phyloP scores from a whole-genome alignment of 495 filamentous ascomycete genomes.

The Podospora pseudoanserina region DNA sequence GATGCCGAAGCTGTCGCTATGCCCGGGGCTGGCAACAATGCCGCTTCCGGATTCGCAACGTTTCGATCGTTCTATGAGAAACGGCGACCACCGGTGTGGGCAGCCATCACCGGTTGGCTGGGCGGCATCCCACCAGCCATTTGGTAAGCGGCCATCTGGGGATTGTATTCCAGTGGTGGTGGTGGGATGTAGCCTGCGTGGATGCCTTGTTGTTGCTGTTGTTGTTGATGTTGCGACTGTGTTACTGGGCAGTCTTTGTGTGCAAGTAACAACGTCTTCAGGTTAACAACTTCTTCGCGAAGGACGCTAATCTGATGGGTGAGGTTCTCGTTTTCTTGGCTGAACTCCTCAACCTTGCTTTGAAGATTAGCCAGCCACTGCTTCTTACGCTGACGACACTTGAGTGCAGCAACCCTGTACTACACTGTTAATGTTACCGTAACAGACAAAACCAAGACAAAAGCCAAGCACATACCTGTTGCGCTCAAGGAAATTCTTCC shows the following conservation, averaged over 20 bases:
- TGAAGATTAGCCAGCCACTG: conserved; percentile 97
- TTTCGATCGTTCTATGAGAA: conserved; percentile 40
- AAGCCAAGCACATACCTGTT: conserved; percentile 68
- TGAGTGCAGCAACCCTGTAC: conserved; percentile 84
- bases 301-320: conserved; percentile 76
- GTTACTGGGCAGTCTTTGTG: conserved; percentile 97
- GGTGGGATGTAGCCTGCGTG: conserved; percentile 63
- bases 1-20: neutral
- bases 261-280: conserved; percentile 88
- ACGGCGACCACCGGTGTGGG: conserved; percentile 50
- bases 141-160: conserved; percentile 68
- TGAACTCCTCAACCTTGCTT: conserved; percentile 88
- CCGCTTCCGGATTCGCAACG: neutral
- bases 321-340: conserved; percentile 83
- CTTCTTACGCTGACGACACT: conserved; percentile 97
- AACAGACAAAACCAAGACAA: neutral
- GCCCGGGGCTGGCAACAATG: neutral
- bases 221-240: conserved; percentile 41
- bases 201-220: conserved; percentile 82
- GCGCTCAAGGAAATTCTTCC: conserved; percentile 94
- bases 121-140: conserved; percentile 54
- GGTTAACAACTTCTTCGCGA: conserved; percentile 89
- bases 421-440: neutral
- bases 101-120: conserved; percentile 52
- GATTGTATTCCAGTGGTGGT: conserved; percentile 47